Evolutionary conservation across 192 early-diverging fungal genomes (phyloP).

Genomic region (Backusella australiensis): DNA sequence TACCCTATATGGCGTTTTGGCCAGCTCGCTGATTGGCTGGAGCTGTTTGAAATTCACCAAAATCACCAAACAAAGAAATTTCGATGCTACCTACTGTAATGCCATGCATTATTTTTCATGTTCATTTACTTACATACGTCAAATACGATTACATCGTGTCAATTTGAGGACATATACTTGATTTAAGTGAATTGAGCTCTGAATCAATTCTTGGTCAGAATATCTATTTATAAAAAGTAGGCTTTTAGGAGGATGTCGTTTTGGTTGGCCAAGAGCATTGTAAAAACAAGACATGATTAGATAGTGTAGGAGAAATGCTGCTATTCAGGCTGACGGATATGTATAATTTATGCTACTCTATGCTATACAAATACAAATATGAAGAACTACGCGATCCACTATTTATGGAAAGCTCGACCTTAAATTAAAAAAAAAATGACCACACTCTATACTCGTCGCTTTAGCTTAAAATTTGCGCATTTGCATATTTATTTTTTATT

Average conservation of each 20-base stretch:
- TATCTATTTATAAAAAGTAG: neutral
- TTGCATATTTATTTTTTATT: neutral
- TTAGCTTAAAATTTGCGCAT: neutral
- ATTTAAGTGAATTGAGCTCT: neutral
- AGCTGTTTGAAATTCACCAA: too few relatives aligned
- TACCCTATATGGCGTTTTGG: too few relatives aligned
- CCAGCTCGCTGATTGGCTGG: too few relatives aligned
- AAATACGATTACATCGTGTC: too few relatives aligned
- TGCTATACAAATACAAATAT: neutral
- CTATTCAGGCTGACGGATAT: neutral
- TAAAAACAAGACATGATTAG: neutral
- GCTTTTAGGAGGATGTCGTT: neutral
- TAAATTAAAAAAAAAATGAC: neutral
- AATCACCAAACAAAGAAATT: too few relatives aligned
- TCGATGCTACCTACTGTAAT: too few relatives aligned
- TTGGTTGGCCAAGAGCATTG: neutral
- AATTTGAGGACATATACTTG: neutral
- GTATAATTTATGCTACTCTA: fast-evolving
- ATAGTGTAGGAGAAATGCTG: neutral
- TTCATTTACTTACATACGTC: neutral
- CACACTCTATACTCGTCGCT: neutral
- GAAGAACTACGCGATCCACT: neutral
- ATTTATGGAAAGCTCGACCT: neutral
- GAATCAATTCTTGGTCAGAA: neutral
- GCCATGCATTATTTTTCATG: neutral